Evolutionary conservation across 2,329 filamentous ascomycete genomes (phyloP), one percentile per base, ranked within the genome.

Genomic region (Alternaria infectoria): DNA sequence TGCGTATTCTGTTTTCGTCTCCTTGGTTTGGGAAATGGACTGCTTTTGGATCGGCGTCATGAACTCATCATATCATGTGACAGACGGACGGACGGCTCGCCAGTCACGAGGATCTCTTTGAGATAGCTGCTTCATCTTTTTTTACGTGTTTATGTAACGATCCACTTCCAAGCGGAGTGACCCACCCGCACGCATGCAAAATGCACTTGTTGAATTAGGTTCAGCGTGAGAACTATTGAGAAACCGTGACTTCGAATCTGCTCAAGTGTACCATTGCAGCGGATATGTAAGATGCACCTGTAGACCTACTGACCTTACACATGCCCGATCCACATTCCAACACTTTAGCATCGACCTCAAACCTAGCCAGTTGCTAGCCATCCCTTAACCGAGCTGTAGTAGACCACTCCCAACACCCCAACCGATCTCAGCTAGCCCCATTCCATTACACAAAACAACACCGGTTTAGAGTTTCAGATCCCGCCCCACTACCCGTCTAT

Each of bases 131-230:
- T 21, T 55, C 21, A 36, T 52, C 57, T 47, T 62, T 64, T 56
- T 36, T 60, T 36, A 46, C 36, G 36, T 68, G 59, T 70, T 66
- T 40, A 69, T 72, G 64, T 71, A 68, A 74, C 69, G 65, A 66
- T 62, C 66, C 60, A 59, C 44, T 32, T 36, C 51, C 28, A 43
- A 23, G 30, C 23, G 51, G 28, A 32, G 61, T 12, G 54, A 49
- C 13, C 43, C 28, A 44, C 49, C 11, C 47, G 56, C 23, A 43
- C 36, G 54, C 59, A 66, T 54, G 47, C 62, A 54, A 66, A 68
- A 58, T 36, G 49, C 26, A 59, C 43, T 28, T 54, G 28, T 58
- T 50, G 36, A 17, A 40, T 28, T n/a, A 28, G 9, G n/a, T 15
- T 21, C 45, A 46, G 51, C 26, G 36, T 52, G 45, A 19, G 44